These are phyloP conservation scores for Cyberlindnera lachancei DNA, from an alignment of 805 yeast species.

Conservation along the genomic window DNA sequence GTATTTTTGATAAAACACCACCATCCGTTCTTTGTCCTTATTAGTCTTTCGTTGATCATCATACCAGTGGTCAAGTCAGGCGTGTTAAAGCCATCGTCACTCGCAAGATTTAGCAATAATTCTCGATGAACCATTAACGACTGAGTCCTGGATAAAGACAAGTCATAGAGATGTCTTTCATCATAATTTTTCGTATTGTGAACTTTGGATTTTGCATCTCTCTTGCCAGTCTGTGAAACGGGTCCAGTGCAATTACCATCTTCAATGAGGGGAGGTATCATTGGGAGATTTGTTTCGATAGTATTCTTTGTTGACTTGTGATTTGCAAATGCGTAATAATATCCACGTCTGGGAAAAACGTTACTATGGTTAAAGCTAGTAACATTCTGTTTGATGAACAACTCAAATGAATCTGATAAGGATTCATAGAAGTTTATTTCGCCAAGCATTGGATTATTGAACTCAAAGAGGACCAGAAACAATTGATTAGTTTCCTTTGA, in stretches of 20 bases:
- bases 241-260: too few species aligned
- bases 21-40: slow-evolving; percentile 18
- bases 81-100: too few species aligned
- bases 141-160: neutral
- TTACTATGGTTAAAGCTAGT: neutral
- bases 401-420: slow-evolving; percentile 3
- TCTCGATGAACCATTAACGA: neutral
- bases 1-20: slow-evolving; percentile 19
- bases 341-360: neutral
- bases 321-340: too few species aligned
- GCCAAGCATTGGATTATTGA: slow-evolving; percentile 12
- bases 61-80: too few species aligned
- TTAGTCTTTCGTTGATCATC: slow-evolving; percentile 17
- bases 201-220: too few species aligned
- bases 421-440: slow-evolving; percentile 10
- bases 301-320: neutral
- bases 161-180: neutral
- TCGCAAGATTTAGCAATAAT: too few species aligned
- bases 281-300: neutral
- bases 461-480: slow-evolving; percentile 12
- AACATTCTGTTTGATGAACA: slow-evolving; percentile 1
- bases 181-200: neutral
- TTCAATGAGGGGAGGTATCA: neutral
- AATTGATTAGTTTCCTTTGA: slow-evolving; percentile 3
- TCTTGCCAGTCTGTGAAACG: too few species aligned